phyloP scores from a whole-genome alignment of 257 asterid species.

The Verbena officinalis region DNA sequence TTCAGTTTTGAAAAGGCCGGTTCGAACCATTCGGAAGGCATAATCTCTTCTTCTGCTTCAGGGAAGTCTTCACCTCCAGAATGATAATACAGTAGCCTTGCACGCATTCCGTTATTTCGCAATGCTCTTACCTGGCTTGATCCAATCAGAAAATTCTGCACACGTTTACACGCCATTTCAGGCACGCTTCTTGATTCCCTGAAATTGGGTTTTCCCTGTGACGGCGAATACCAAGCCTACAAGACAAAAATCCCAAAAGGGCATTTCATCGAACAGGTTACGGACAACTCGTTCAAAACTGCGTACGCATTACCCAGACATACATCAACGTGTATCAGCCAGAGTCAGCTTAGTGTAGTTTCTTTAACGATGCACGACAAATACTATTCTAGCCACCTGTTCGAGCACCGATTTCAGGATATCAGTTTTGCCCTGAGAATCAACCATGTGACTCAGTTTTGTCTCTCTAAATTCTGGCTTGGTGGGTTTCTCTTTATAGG shows the following conservation, averaged over 20 bases:
- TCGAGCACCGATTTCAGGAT: too few relatives aligned
- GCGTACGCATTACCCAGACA: neutral
- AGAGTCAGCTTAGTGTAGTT: neutral
- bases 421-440: too few relatives aligned
- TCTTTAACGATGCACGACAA: neutral
- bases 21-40: slow-evolving; percentile 71
- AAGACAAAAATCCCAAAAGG: neutral
- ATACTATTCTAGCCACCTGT: too few relatives aligned
- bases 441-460: too few relatives aligned
- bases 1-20: slow-evolving; percentile 52
- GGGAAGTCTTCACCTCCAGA: slow-evolving; percentile 38
- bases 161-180: slow-evolving; percentile 40
- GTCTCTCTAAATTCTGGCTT: too few relatives aligned
- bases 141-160: slow-evolving; percentile 32
- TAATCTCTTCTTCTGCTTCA: slow-evolving; percentile 35
- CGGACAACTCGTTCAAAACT: neutral
- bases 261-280: slow-evolving; percentile 54
- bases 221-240: neutral
- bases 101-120: slow-evolving; percentile 24
- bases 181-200: slow-evolving; percentile 6
- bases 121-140: slow-evolving; percentile 23
- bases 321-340: neutral
- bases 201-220: slow-evolving; percentile 17
- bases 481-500: too few relatives aligned
- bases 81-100: slow-evolving; percentile 33